Percentiles rank a stretch among this genome's conserved stretches.
phyloP scores from a whole-genome alignment of 2,329 filamentous ascomycete species.

The Diaporthe humulicola region DNA sequence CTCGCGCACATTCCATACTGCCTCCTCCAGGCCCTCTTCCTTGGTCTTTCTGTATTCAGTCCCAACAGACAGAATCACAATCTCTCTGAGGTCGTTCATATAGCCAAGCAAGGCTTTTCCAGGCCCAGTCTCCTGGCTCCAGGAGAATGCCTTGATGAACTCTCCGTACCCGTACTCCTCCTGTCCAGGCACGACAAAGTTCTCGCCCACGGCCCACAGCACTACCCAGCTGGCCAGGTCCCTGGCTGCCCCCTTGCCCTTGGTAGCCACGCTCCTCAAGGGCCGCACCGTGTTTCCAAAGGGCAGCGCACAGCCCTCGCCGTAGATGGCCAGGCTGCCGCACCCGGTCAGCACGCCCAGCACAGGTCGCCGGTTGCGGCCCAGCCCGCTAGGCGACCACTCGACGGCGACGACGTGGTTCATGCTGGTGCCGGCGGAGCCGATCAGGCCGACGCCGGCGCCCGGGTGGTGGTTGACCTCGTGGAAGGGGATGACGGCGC shows the following conservation, averaged over 20 bases:
- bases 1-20: conserved; percentile 65
- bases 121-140: conserved; percentile 59
- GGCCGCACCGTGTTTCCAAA: conserved; percentile 59
- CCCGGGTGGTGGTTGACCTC: conserved; percentile 53
- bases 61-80: conserved; percentile 65
- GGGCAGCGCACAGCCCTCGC: conserved; percentile 55
- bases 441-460: conserved; percentile 60
- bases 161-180: conserved; percentile 58
- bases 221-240: conserved; percentile 63
- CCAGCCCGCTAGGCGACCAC: conserved; percentile 72
- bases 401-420: conserved; percentile 67
- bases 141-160: conserved; percentile 65
- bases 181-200: conserved; percentile 61
- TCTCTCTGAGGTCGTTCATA: conserved; percentile 61
- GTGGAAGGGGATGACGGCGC: conserved; percentile 45
- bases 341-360: conserved; percentile 64
- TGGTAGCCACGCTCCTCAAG: conserved; percentile 42
- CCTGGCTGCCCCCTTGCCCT: conserved; percentile 54
- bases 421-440: conserved; percentile 63
- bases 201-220: conserved; percentile 69
- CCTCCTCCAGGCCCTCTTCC: conserved; percentile 41
- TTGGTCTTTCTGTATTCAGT: conserved; percentile 47
- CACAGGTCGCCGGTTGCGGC: conserved; percentile 65
- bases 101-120: conserved; percentile 65
- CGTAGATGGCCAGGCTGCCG: conserved; percentile 64